Base-by-base conservation (phyloP, 2,329 filamentous ascomycete species). In the Didymella segeticola region DNA sequence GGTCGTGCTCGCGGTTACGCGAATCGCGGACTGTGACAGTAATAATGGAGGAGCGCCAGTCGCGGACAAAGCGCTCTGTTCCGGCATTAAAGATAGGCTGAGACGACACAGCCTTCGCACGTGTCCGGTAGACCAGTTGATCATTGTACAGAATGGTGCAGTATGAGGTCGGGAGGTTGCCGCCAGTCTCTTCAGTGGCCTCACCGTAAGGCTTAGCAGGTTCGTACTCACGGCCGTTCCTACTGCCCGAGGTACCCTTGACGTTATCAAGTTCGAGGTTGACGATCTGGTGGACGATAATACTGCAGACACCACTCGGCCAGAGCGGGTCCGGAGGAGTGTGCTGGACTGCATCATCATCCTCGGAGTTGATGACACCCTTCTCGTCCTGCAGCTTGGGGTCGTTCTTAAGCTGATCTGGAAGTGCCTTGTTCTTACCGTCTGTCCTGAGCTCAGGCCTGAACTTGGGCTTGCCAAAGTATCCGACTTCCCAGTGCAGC, bases 81-180 rank as follows among this genome's bases (percentile, higher is more conserved):
- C 93, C 93, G 3, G 95, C 93, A 65, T 98, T 97, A 82, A 96
- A 98, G 60, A 98, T 97, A 1, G 95, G 95, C 72, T 96, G 93
- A 46, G 91, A 96, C 29, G 90, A 96, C 7, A 96, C 89, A 4
- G 93, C 93, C 80, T 99, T 98, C 29, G 91, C 86, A 68, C 95
- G 86, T n/a, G 93, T 98, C 69, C 93, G 92, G 80, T 97, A 98
- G 15, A 92, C 82, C 63, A 96, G 77, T 66, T 96, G 87, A 67
- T 98, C 93, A 63, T 97, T 97, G 73, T 90, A 82, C 10, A 95
- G 77, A 48, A 99, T 93, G 1, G 92, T 97, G 78, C 93, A 97
- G 77, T 99, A 99, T 31, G 91, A 90, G 57, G 89, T 96, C 0
- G 95, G 95, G 25, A 98, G 79, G 43, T 88, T 83, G 59, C 86